phyloP scores from a whole-genome alignment of 2,329 filamentous ascomycete genomes.

The Aspergillus vadensis region DNA sequence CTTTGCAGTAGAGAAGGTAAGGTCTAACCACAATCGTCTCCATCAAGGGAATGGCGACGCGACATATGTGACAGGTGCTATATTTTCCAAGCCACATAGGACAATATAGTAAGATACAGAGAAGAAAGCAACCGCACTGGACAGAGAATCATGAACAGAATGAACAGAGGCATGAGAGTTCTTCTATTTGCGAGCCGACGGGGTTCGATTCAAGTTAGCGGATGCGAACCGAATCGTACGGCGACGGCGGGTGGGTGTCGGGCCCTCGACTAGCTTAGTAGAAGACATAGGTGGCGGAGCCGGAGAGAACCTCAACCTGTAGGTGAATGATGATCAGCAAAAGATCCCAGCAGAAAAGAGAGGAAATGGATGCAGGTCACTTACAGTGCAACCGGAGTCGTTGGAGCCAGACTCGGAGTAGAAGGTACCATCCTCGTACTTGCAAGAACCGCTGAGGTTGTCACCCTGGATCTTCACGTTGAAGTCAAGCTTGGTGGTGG shows the following conservation, averaged over 20 bases:
- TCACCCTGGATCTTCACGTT: constrained; percentile 76
- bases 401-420: constrained; percentile 52
- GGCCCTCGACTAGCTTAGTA: constrained; percentile 29
- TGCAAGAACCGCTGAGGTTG: constrained; percentile 61
- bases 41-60: constrained; percentile 21
- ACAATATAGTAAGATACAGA: constrained; percentile 41
- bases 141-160: constrained; percentile 35
- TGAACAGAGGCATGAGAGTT: constrained; percentile 19
- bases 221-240: neutral
- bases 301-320: constrained; percentile 53
- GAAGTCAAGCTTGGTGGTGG: constrained; percentile 69
- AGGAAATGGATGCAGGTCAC: constrained; percentile 32
- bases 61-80: constrained; percentile 28
- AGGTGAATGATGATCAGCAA: neutral
- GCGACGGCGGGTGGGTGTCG: constrained; percentile 12
- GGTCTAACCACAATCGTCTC: constrained; percentile 26
- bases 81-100: constrained; percentile 32
- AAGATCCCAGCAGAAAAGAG: neutral
- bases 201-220: constrained; percentile 4
- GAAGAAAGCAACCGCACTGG: constrained; percentile 35
- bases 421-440: constrained; percentile 66
- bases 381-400: constrained; percentile 76
- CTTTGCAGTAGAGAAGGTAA: constrained; percentile 25
- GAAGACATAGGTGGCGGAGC: constrained; percentile 54
- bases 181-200: constrained; percentile 19